These are phyloP conservation scores for Coemansia sp. DNA, from an alignment of 192 early-diverging fungal genomes.

Conservation along the genomic window DNA sequence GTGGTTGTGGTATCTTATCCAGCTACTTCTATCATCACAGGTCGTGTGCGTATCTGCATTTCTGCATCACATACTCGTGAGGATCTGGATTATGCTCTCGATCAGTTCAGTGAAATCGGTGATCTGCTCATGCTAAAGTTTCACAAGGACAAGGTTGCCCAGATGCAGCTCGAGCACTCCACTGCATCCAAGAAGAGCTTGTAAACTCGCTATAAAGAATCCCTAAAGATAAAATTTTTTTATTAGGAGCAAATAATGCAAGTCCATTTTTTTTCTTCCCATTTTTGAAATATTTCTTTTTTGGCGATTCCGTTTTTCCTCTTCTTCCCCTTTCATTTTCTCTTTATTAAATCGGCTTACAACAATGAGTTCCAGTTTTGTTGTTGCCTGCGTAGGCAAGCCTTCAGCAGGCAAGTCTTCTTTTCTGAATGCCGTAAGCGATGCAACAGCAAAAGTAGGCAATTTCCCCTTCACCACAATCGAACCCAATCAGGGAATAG, in stretches of 20 bases:
- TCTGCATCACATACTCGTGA: slow-evolving; percentile 91
- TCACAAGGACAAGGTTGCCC: slow-evolving; percentile 20
- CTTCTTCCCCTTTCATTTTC: slow-evolving; percentile 4
- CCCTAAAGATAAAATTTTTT: too few species aligned
- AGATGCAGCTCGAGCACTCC: not conserved
- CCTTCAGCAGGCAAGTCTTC: slow-evolving; percentile 81
- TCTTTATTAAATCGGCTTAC: not conserved
- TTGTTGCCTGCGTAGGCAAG: slow-evolving; percentile 71
- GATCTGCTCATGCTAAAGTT: slow-evolving; percentile 69
- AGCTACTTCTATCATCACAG: slow-evolving; percentile 95
- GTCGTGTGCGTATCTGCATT: slow-evolving; percentile 92
- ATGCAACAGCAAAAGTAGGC: slow-evolving; percentile 81
- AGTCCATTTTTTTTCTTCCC: too few species aligned
- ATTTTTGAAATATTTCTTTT: not conserved
- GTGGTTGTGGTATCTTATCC: slow-evolving; percentile 97
- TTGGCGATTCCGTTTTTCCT: not conserved
- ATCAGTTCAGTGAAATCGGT: slow-evolving; percentile 72
- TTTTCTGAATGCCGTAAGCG: slow-evolving; percentile 77
- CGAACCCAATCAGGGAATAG: slow-evolving; percentile 76
- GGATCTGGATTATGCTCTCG: slow-evolving; percentile 78
- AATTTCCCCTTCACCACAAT: slow-evolving; percentile 88
- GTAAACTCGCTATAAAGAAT: too few species aligned
- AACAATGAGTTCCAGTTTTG: slow-evolving; percentile 48
- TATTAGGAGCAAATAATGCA: too few species aligned
- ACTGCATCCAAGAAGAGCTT: slow-evolving; percentile 5